Evolutionary conservation across 306 rosid genomes (phyloP).

Genomic region (Glycyrrhiza uralensis): DNA sequence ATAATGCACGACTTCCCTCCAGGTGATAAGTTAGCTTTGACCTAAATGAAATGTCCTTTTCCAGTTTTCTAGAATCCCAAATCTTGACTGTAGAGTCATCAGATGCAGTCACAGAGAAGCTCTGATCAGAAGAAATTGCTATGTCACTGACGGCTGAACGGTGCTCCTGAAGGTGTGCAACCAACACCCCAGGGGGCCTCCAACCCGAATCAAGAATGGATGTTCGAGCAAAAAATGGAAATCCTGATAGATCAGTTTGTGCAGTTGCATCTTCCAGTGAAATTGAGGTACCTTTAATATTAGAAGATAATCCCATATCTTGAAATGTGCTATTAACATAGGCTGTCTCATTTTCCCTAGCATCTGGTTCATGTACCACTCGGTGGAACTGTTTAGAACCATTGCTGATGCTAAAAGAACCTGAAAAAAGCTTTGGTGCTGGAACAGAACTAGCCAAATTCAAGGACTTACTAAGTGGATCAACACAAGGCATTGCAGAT

Average conservation of each 20-base stretch:
- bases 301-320: constrained; percentile 58
- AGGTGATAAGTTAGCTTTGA: constrained; percentile 92
- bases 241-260: constrained; percentile 59
- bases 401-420: constrained; percentile 67
- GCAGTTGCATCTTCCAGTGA: constrained; percentile 57
- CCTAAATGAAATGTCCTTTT: constrained; percentile 95
- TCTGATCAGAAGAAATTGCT: constrained; percentile 86
- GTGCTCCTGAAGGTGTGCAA: constrained; percentile 98
- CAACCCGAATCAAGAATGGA: constrained; percentile 87
- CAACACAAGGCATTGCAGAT: constrained; percentile 90
- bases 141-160: constrained; percentile 86
- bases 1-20: constrained; percentile 87
- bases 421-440: constrained; percentile 86
- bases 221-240: constrained; percentile 61
- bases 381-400: constrained; percentile 94
- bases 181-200: constrained; percentile 95
- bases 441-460: constrained; percentile 90
- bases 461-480: constrained; percentile 77
- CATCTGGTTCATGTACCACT: constrained; percentile 98
- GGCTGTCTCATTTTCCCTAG: constrained; percentile 71
- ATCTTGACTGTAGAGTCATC: constrained; percentile 96
- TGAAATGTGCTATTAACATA: constrained; percentile 59
- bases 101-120: constrained; percentile 88
- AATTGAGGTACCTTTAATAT: constrained; percentile 53
- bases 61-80: constrained; percentile 93